Evolutionary conservation across 1,284 basidiomycete species (phyloP).

Genomic region (Ustilago lituana): DNA sequence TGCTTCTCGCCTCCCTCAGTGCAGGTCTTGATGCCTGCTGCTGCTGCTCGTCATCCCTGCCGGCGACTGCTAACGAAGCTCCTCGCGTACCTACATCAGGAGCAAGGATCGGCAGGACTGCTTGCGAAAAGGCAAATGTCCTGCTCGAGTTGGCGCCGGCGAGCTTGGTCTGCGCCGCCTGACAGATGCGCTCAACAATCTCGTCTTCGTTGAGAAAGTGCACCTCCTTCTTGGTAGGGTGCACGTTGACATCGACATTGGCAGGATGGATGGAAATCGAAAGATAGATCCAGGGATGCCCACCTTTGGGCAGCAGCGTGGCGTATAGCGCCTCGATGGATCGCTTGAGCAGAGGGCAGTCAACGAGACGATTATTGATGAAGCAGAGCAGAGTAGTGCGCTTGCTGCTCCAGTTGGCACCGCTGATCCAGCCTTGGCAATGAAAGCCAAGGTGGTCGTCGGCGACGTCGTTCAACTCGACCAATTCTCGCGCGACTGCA

Average conservation of each 20-base stretch:
- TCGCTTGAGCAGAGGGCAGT: slow-evolving; percentile 85
- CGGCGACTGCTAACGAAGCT: background rate
- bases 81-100: slow-evolving; percentile 4
- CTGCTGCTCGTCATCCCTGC: background rate
- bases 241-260: slow-evolving; percentile 95
- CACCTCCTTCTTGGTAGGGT: slow-evolving; percentile 96
- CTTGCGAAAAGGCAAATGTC: slow-evolving; percentile 54
- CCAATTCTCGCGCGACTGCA: slow-evolving; percentile 81
- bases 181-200: slow-evolving; percentile 82
- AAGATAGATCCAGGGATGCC: slow-evolving; percentile 89
- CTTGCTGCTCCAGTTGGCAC: slow-evolving; percentile 88
- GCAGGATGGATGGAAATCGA: slow-evolving; percentile 85
- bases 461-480: slow-evolving; percentile 69
- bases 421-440: slow-evolving; percentile 79
- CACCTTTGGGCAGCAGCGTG: slow-evolving; percentile 87
- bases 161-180: slow-evolving; percentile 37
- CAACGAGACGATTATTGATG: slow-evolving; percentile 95
- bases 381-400: slow-evolving; percentile 88
- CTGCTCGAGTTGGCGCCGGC: slow-evolving; percentile 59
- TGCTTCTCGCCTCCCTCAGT: slow-evolving; percentile 8
- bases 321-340: slow-evolving; percentile 88
- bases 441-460: slow-evolving; percentile 42
- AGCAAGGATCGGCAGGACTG: slow-evolving; percentile 30
- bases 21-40: slow-evolving; percentile 11
- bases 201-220: slow-evolving; percentile 93